Conservation (phyloP, 768 basidiomycete species). For the Hericium alpestre region DNA sequence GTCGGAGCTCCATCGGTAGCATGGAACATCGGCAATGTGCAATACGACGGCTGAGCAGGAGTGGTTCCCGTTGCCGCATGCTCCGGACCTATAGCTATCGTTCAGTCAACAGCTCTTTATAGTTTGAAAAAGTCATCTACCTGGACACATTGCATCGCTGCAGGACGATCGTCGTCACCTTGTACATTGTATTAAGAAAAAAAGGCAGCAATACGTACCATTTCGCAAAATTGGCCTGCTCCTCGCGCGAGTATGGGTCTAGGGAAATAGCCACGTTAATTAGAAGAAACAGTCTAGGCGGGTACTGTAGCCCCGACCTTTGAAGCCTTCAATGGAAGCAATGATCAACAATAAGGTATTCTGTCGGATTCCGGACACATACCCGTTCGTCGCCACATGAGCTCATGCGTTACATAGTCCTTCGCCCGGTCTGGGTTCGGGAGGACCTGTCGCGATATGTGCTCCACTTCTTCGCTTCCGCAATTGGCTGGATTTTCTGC, state of each 20-base stretch:
- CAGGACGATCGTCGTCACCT: too few relatives aligned
- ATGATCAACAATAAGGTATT: too few relatives aligned
- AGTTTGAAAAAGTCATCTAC: constrained; percentile 16
- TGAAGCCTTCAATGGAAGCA: too few relatives aligned
- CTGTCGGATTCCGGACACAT: constrained; percentile 6
- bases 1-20: constrained; percentile 17
- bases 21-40: constrained; percentile 45
- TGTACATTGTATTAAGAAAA: too few relatives aligned
- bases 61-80: constrained; percentile 29
- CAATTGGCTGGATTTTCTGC: constrained; percentile 28
- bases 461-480: constrained; percentile 33
- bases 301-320: too few relatives aligned
- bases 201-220: constrained; percentile 26
- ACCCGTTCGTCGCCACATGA: constrained; percentile 53
- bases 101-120: too few relatives aligned
- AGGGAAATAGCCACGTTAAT: not conserved
- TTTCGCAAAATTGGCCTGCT: constrained; percentile 40
- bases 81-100: constrained; percentile 32
- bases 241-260: constrained; percentile 55
- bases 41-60: constrained; percentile 41
- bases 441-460: constrained; percentile 30
- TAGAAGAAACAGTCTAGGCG: too few relatives aligned
- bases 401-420: constrained; percentile 41
- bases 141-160: constrained; percentile 43
- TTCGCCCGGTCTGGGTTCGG: constrained; percentile 40